Percentiles rank a stretch among this genome's conserved stretches.
These are phyloP conservation scores for Dentipellis fragilis DNA, from an alignment of 768 basidiomycete species.

Conservation along the genomic window DNA sequence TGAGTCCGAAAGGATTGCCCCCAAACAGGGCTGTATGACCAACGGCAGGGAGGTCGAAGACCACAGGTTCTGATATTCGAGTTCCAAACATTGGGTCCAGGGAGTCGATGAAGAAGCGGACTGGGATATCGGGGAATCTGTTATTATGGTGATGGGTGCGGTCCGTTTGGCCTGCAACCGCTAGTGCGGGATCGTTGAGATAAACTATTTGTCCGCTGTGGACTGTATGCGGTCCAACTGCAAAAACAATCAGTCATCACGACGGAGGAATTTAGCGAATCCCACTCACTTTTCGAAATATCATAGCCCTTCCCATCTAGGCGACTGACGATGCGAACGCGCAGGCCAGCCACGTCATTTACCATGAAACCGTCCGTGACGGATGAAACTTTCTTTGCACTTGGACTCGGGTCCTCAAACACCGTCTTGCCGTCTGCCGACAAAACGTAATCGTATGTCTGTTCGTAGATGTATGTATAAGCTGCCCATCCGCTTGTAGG, in stretches of 20 bases:
- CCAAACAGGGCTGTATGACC: slow-evolving; percentile 68
- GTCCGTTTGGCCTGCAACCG: slow-evolving; percentile 23
- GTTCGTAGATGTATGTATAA: not conserved
- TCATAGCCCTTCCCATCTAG: slow-evolving; percentile 83
- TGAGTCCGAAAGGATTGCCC: slow-evolving; percentile 37
- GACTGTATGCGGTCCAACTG: slow-evolving; percentile 78
- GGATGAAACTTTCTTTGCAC: slow-evolving; percentile 49
- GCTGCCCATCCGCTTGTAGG: too few species aligned
- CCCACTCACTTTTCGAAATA: slow-evolving; percentile 61
- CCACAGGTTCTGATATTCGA: slow-evolving; percentile 27
- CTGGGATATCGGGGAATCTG: slow-evolving; percentile 36
- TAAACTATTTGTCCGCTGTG: slow-evolving; percentile 75
- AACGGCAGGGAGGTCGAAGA: slow-evolving; percentile 38
- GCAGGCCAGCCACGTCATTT: slow-evolving; percentile 69
- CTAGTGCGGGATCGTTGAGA: slow-evolving; percentile 54
- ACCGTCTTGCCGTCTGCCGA: slow-evolving; percentile 45
- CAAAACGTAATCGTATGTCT: slow-evolving; percentile 82
- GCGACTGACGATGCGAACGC: slow-evolving; percentile 67
- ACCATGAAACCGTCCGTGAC: slow-evolving; percentile 65
- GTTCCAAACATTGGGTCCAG: slow-evolving; percentile 37
- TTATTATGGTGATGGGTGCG: slow-evolving; percentile 7
- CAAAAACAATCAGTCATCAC: not conserved
- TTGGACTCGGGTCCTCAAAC: slow-evolving; percentile 63
- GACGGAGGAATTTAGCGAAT: not conserved
- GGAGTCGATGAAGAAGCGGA: slow-evolving; percentile 49